Percentiles rank a stretch among this genome's conserved stretches.
These are phyloP conservation scores for Alternaria triticimaculans DNA, from an alignment of 2,329 filamentous ascomycete species.

Conservation along the genomic window DNA sequence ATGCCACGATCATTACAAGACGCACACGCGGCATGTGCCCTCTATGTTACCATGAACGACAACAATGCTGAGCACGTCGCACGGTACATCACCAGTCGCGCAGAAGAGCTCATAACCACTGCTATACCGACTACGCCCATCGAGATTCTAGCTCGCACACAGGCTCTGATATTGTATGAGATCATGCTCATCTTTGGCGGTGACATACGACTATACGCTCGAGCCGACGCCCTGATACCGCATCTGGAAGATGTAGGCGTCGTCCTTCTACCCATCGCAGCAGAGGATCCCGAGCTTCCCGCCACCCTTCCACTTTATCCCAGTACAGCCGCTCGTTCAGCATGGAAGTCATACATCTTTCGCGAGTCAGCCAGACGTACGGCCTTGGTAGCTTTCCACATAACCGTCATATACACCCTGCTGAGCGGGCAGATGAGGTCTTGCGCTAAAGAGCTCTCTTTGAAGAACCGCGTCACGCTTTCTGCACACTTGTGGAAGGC, in stretches of 20 bases:
- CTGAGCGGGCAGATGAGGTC: slow-evolving; percentile 19
- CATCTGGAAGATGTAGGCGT: slow-evolving; percentile 23
- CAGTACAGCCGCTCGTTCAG: slow-evolving; percentile 44
- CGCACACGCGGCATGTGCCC: slow-evolving; percentile 60
- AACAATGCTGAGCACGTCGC: slow-evolving; percentile 58
- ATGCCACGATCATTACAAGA: slow-evolving; percentile 64
- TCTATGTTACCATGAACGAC: slow-evolving; percentile 60
- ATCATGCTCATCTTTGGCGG: slow-evolving; percentile 35
- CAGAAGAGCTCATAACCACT: slow-evolving; percentile 51
- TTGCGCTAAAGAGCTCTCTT: slow-evolving; percentile 17
- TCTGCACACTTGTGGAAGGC: slow-evolving; percentile 43
- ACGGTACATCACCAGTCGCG: slow-evolving; percentile 56
- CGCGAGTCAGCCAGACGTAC: slow-evolving; percentile 63
- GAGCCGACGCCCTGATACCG: slow-evolving; percentile 24
- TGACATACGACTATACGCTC: slow-evolving; percentile 28
- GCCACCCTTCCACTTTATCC: slow-evolving; percentile 49
- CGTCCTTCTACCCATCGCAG: slow-evolving; percentile 10
- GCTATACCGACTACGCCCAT: slow-evolving; percentile 14
- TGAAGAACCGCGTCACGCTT: slow-evolving; percentile 26
- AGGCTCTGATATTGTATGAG: slow-evolving; percentile 40
- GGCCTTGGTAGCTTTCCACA: slow-evolving; percentile 57
- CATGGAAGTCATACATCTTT: slow-evolving; percentile 61
- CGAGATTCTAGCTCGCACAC: slow-evolving; percentile 36
- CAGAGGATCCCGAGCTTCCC: slow-evolving; percentile 19
- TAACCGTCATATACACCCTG: slow-evolving; percentile 40